A percentile compares a stretch with the other conserved stretches of the same genome.
These are phyloP conservation scores for Cyanophora paradoxa DNA, from an alignment of 78 protist species.

Conservation along the genomic window DNA sequence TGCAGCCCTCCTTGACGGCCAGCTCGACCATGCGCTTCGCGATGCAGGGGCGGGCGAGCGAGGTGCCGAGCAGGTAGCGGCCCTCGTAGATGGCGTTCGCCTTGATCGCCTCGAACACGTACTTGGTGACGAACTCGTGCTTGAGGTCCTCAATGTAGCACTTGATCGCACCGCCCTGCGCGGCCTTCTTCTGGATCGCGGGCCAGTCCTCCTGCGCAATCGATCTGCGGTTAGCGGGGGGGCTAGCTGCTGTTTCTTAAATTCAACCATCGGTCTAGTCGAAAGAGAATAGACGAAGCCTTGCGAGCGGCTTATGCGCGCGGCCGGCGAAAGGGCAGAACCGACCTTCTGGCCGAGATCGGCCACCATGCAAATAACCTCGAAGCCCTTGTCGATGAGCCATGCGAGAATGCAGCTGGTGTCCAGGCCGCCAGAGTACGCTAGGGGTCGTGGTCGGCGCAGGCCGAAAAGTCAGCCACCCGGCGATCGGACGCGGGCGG, in stretches of 20 bases:
- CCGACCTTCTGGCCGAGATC: conserved; percentile 26
- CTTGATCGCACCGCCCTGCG: not conserved
- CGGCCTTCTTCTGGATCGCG: conserved; percentile 13
- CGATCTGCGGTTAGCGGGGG: no score
- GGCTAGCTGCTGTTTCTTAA: no score
- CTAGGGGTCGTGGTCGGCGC: no score
- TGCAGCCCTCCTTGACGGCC: conserved; percentile 43
- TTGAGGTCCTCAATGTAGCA: not conserved
- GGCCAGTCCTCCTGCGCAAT: conserved; percentile 9
- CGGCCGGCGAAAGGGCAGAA: no score
- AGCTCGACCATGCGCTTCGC: conserved; percentile 43
- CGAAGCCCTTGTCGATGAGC: conserved; percentile 48
- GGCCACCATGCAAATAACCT: conserved; percentile 25
- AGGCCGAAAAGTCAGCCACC: no score
- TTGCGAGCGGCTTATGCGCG: no score
- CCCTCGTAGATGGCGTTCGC: conserved; percentile 64
- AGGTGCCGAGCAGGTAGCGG: conserved; percentile 57
- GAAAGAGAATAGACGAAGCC: no score
- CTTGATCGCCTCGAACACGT: conserved; percentile 28
- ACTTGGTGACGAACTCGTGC: conserved; percentile 50
- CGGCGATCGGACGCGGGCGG: no score
- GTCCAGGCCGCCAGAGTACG: conserved; percentile 62
- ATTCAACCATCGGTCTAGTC: no score
- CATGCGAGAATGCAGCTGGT: conserved; percentile 47
- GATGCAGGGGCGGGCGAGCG: conserved; percentile 56